These are phyloP conservation scores for Malus domestica DNA, from an alignment of 306 rosid species.

Conservation along the genomic window ASM211411v1 NC_041804.1:29323001-29323500, in stretches of 20 bases:
- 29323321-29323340: not conserved
- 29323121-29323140: not conserved
- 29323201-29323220: not conserved
- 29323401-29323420: not conserved
- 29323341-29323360: not conserved
- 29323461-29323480: not conserved
- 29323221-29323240: not conserved
- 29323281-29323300: not conserved
- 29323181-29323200: not conserved
- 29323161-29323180: not conserved
- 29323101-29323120: not conserved
- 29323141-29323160: not conserved
- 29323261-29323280: not conserved
- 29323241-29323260: not conserved
- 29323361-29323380: not conserved
- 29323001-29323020: not conserved
- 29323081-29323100: not conserved
- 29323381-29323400: not conserved
- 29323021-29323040: not conserved
- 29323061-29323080: not conserved
- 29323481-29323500: not conserved
- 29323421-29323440: not conserved
- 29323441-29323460: not conserved
- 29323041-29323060: not conserved
- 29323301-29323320: not conserved